phyloP scores from a whole-genome alignment of 441 rosid genomes.

The Aleurites moluccanus region DNA sequence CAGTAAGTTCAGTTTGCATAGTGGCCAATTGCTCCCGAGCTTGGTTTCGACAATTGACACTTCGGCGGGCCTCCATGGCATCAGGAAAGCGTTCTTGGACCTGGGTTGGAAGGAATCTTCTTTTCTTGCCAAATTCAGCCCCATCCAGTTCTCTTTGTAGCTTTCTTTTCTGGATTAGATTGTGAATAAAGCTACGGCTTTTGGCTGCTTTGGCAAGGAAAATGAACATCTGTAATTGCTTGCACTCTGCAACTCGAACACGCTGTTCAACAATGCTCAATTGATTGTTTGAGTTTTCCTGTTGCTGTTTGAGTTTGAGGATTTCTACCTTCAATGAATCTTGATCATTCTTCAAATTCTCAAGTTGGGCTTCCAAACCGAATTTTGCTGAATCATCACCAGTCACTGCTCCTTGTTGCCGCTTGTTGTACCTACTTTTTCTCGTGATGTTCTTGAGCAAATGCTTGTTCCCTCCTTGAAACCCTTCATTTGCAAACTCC shows the following conservation, averaged over 20 bases:
- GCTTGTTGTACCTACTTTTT: conserved; percentile 45
- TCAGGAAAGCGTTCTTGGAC: conserved; percentile 23
- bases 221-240: conserved; percentile 49
- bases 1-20: conserved; percentile 35
- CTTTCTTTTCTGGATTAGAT: conserved; percentile 45
- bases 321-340: conserved; percentile 46
- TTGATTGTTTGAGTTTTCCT: conserved; percentile 42
- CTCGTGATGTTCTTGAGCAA: conserved; percentile 70
- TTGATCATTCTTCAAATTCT: conserved; percentile 47
- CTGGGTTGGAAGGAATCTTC: conserved; percentile 40
- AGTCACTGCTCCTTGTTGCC: conserved; percentile 17
- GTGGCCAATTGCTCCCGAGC: conserved; percentile 33
- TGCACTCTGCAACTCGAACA: conserved; percentile 43
- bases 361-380: conserved; percentile 38
- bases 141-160: conserved; percentile 39
- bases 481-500: conserved; percentile 71
- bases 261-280: conserved; percentile 42
- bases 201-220: conserved; percentile 48
- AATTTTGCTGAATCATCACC: conserved; percentile 15
- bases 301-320: conserved; percentile 41
- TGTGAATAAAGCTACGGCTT: conserved; percentile 43
- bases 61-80: conserved; percentile 14
- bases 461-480: conserved; percentile 62
- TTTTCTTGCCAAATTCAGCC: conserved; percentile 38
- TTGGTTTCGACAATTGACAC: conserved; percentile 25